phyloP scores from a whole-genome alignment of 345 rosid species.

The Odontarrhena argentea region DNA sequence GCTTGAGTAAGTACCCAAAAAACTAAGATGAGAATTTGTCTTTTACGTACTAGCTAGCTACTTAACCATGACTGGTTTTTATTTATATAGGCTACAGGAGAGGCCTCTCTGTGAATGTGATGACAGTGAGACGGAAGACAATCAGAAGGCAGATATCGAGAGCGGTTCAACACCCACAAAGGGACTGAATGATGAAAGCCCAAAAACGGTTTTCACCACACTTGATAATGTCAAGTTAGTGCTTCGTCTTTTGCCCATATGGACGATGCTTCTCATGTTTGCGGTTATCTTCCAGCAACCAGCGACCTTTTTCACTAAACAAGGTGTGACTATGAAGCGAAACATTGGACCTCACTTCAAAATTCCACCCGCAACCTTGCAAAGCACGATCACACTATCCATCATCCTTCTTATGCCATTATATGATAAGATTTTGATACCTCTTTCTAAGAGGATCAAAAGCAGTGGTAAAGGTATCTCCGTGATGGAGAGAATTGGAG shows the following conservation, averaged over 20 bases:
- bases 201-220: slow-evolving; percentile 30
- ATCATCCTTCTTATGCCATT: slow-evolving; percentile 90
- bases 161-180: slow-evolving; percentile 23
- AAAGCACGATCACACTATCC: slow-evolving; percentile 79
- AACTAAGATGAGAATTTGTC: not conserved
- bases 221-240: slow-evolving; percentile 55
- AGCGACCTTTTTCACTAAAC: slow-evolving; percentile 86
- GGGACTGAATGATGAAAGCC: slow-evolving; percentile 24
- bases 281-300: slow-evolving; percentile 93
- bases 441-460: slow-evolving; percentile 50
- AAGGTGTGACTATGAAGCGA: slow-evolving; percentile 82
- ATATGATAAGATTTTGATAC: slow-evolving; percentile 67
- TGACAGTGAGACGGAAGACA: slow-evolving; percentile 18
- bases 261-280: slow-evolving; percentile 89
- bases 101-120: slow-evolving; percentile 65
- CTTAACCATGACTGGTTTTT: slow-evolving; percentile 1
- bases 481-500: slow-evolving; percentile 86
- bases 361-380: slow-evolving; percentile 91
- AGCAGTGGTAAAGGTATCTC: slow-evolving; percentile 53
- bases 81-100: slow-evolving; percentile 64
- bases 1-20: slow-evolving; percentile 67
- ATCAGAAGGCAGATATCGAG: slow-evolving; percentile 14
- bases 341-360: slow-evolving; percentile 65
- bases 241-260: slow-evolving; percentile 75
- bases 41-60: not conserved